Conservation (phyloP, 2,329 filamentous ascomycete genomes). For the Calonectria henricotiae region DNA sequence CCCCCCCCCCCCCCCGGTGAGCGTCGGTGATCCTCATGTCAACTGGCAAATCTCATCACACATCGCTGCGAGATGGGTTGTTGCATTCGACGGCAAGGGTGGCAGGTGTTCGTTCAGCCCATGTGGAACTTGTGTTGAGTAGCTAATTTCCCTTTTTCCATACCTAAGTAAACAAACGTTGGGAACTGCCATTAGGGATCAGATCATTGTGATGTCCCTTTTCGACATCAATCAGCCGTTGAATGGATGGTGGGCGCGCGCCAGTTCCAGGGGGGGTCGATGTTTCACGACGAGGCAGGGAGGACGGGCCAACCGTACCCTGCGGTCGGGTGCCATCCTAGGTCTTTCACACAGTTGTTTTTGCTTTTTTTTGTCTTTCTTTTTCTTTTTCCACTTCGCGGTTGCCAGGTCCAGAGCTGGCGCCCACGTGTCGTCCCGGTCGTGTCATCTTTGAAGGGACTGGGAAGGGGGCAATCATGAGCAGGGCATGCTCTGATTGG, state of each 20-base stretch:
- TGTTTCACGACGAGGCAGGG: conserved; percentile 24
- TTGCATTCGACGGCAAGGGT: conserved; percentile 21
- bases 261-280: conserved; percentile 17
- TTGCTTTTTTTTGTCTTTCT: neutral
- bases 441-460: conserved; percentile 26
- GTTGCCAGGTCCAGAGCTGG: conserved; percentile 31
- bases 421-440: conserved; percentile 39
- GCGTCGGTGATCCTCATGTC: conserved; percentile 30
- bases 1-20: conserved; percentile 32
- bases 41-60: conserved; percentile 16
- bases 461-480: conserved; percentile 25
- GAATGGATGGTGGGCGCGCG: conserved; percentile 14
- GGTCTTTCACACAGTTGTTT: neutral
- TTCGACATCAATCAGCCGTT: conserved; percentile 13
- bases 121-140: conserved; percentile 13
- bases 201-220: conserved; percentile 26
- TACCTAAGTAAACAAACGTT: neutral
- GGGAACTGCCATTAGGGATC: conserved; percentile 22
- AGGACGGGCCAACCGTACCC: neutral
- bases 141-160: conserved; percentile 30
- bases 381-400: conserved; percentile 35
- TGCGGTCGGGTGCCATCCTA: conserved; percentile 5
- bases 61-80: conserved; percentile 23
- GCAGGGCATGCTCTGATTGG: conserved; percentile 30
- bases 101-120: conserved; percentile 22